Evolutionary conservation across 2,329 filamentous ascomycete genomes (phyloP), one percentile per base, ranked within the genome.

Genomic region (Hysterium pulicare): DNA sequence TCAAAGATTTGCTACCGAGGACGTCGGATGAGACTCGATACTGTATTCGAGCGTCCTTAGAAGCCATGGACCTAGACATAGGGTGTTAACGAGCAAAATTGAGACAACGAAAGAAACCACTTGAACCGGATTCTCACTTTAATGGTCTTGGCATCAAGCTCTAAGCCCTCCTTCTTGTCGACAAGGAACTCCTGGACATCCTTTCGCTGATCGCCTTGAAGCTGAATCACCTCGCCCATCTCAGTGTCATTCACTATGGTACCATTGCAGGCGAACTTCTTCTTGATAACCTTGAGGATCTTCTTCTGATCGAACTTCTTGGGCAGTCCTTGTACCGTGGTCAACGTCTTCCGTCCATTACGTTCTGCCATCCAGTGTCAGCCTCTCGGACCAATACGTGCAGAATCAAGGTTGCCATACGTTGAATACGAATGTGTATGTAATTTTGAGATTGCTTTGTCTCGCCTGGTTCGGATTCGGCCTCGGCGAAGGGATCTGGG

Each of bases 311-410:
- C 91, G 69, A 96, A 97, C 71, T 97, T 96, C 79, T 93, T 93
- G 54, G 93, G 91, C 65, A 98, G 84, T 75, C 93, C 93, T 82
- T 97, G 91, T 67, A 98, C 90, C 64, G 93, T 98, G 64, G 93
- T 98, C 86, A 98, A 82, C 79, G 93, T 97, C 83, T 98, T 98
- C 75, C 93, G 93, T 84, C 93, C 93, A 97, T 98, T 98, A 78
- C 93, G 93, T 79, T 98, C 91, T 97, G 71, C 58, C n/a, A n/a
- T 49, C 42, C 30, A 39, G 51, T 46, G 69, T 81, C 59, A 79
- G 76, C 56, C 44, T 26, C 46, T 48, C n/a, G n/a, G 49, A 11
- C 37, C 45, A 35, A 44, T 16, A 41, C 35, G 21, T 24, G 28
- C 4, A 20, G n/a, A n/a, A n/a, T n/a, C n/a, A n/a, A n/a, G 21